A percentile compares a stretch with the other conserved stretches of the same genome.
These are phyloP conservation scores for Cladosporium sp. DNA, from an alignment of 2,329 filamentous ascomycete genomes.

Conservation along the genomic window DNA sequence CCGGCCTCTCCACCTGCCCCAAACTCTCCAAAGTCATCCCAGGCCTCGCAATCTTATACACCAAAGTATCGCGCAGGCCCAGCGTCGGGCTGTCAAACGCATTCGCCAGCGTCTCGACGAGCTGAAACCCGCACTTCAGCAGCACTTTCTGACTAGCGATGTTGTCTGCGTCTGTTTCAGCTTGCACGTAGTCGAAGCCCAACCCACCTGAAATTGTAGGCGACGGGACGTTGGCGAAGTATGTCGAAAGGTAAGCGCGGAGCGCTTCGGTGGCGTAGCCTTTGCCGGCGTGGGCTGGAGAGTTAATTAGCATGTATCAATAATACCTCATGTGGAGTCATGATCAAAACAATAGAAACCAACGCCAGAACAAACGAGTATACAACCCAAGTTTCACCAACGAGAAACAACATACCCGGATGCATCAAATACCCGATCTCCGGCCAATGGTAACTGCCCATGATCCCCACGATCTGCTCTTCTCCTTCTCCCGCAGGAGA, in stretches of 20 bases:
- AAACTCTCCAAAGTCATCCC: constrained; percentile 31
- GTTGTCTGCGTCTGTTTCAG: constrained; percentile 55
- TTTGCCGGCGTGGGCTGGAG: constrained; percentile 35
- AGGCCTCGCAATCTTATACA: constrained; percentile 39
- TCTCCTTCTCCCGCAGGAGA: background rate
- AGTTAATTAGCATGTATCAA: background rate
- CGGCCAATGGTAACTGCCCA: constrained; percentile 46
- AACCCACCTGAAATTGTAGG: constrained; percentile 23
- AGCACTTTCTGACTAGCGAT: constrained; percentile 59
- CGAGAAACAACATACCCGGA: constrained; percentile 29
- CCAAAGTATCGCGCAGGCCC: constrained; percentile 40
- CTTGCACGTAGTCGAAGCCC: constrained; percentile 44
- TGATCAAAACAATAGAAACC: background rate
- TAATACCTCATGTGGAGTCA: background rate
- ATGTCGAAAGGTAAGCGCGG: constrained; percentile 44
- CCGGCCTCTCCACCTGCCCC: constrained; percentile 21
- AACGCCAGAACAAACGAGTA: background rate
- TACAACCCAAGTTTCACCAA: background rate
- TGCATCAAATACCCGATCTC: constrained; percentile 49
- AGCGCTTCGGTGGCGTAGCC: constrained; percentile 50
- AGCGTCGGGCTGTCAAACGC: constrained; percentile 42
- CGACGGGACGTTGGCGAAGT: constrained; percentile 42
- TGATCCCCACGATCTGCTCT: constrained; percentile 46
- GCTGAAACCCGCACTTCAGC: constrained; percentile 57
- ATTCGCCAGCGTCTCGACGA: constrained; percentile 47